Conservation (phyloP, 768 basidiomycete genomes). For the Serpula lacrymans region DNA sequence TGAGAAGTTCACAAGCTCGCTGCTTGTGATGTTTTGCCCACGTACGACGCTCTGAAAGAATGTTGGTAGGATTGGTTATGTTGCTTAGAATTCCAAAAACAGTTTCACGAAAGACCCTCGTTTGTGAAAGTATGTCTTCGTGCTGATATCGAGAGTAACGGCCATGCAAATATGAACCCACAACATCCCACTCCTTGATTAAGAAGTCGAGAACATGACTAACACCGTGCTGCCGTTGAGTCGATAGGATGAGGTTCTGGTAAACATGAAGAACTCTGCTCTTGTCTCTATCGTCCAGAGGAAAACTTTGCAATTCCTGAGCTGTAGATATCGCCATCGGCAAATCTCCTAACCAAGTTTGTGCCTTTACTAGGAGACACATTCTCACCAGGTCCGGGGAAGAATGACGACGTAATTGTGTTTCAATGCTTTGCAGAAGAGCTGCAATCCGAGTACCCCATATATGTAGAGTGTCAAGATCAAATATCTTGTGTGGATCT, state of each 20-base stretch:
- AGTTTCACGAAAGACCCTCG: conserved; percentile 24
- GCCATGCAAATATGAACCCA: conserved; percentile 21
- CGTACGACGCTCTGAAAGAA: conserved; percentile 18
- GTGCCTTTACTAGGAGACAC: conserved; percentile 29
- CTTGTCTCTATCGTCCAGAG: conserved; percentile 18
- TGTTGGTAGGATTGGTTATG: conserved; percentile 29
- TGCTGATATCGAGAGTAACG: conserved; percentile 1
- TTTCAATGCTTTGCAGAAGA: conserved; percentile 26
- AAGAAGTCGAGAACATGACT: conserved; percentile 36
- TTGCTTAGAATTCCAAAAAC: conserved; percentile 24
- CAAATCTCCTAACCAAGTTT: conserved; percentile 36
- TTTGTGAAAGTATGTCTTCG: background rate
- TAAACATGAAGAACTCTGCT: conserved; percentile 28
- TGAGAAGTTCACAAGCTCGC: conserved; percentile 37
- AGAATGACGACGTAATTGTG: conserved; percentile 18
- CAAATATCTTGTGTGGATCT: conserved; percentile 9
- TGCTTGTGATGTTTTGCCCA: conserved; percentile 25
- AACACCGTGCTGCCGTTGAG: conserved; percentile 29
- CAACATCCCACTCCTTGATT: conserved; percentile 34
- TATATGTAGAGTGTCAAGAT: conserved; percentile 19
- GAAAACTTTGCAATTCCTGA: conserved; percentile 19
- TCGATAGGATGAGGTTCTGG: conserved; percentile 35
- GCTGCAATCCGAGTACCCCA: conserved; percentile 39
- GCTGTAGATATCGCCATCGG: conserved; percentile 29
- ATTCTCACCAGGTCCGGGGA: conserved; percentile 14